Percentiles rank a stretch among this genome's conserved stretches.
These are phyloP conservation scores for Fusarium abutilonis DNA, from an alignment of 2,329 filamentous ascomycete species.

Conservation along the genomic window DNA sequence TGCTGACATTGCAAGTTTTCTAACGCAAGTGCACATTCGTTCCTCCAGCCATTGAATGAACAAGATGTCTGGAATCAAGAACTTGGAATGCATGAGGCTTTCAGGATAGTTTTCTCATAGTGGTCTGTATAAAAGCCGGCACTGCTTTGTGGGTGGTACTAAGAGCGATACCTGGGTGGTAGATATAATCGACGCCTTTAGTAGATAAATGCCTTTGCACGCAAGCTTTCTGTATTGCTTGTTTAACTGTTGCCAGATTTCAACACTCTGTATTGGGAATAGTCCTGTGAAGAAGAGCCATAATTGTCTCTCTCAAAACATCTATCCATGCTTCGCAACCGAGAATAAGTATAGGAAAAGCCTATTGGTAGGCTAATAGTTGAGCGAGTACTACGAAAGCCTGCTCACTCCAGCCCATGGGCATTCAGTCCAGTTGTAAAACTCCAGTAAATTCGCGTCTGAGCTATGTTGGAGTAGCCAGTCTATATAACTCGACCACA, in stretches of 20 bases:
- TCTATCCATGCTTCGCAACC: conserved; percentile 43
- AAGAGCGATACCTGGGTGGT: conserved; percentile 23
- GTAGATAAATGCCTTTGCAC: conserved; percentile 48
- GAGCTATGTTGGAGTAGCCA: conserved; percentile 48
- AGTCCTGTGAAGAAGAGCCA: conserved; percentile 45
- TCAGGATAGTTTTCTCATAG: no score
- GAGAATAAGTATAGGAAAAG: conserved; percentile 41
- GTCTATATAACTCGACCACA: conserved; percentile 40
- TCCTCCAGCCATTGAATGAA: no score
- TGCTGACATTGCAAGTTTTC: no score
- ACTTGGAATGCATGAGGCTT: no score
- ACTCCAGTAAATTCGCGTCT: conserved; percentile 33
- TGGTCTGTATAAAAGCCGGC: conserved; percentile 16
- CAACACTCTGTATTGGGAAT: conserved; percentile 28
- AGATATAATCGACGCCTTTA: conserved; percentile 12
- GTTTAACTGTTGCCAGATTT: conserved; percentile 35
- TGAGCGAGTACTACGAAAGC: conserved; percentile 41
- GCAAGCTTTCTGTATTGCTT: conserved; percentile 47
- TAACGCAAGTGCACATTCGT: no score
- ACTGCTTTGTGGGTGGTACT: conserved; percentile 20
- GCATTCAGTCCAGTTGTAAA: conserved; percentile 15
- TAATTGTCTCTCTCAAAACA: conserved; percentile 19
- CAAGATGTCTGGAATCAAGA: no score
- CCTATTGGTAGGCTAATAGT: conserved; percentile 34
- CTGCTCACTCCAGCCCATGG: conserved; percentile 34